phyloP scores from a whole-genome alignment of 441 rosid genomes.

The Erodium moschatum region DNA sequence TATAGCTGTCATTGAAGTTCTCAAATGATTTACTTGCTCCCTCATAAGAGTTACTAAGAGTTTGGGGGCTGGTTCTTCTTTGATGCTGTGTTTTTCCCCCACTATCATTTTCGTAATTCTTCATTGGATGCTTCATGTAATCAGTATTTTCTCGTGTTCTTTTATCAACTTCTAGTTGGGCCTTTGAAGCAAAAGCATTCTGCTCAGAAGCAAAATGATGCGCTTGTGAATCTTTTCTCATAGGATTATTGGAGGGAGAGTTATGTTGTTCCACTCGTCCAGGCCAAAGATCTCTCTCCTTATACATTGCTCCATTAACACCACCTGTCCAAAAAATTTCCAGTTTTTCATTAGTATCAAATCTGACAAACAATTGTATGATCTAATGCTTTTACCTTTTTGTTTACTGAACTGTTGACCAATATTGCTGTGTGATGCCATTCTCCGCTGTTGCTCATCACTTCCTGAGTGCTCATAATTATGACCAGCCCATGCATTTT shows the following conservation, averaged over 20 bases:
- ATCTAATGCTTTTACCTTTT: slow-evolving; percentile 19
- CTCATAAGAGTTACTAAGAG: slow-evolving; percentile 11
- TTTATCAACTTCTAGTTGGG: slow-evolving; percentile 10
- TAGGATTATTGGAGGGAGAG: not conserved
- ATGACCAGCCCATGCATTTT: slow-evolving; percentile 33
- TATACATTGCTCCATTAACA: slow-evolving; percentile 3
- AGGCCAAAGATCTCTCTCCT: slow-evolving; percentile 8
- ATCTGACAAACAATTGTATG: not conserved
- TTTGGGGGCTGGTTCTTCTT: slow-evolving; percentile 9
- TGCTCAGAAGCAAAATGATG: slow-evolving; percentile 9
- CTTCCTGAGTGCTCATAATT: slow-evolving; percentile 22
- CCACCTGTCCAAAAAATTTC: slow-evolving; percentile 5
- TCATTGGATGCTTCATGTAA: slow-evolving; percentile 5
- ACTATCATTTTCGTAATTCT: not conserved
- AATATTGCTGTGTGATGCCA: slow-evolving; percentile 15
- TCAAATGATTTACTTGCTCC: slow-evolving; percentile 20
- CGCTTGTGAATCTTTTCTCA: slow-evolving; percentile 14
- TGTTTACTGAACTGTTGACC: slow-evolving; percentile 9
- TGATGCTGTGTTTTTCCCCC: slow-evolving; percentile 1
- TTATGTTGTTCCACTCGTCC: slow-evolving; percentile 2
- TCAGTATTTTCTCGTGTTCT: not conserved
- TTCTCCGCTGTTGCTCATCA: slow-evolving; percentile 19
- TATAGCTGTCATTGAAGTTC: slow-evolving; percentile 18
- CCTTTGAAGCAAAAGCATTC: slow-evolving; percentile 7
- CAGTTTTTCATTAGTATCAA: not conserved